Conservation (phyloP, 169 alveolate species). For the Plasmodium vinckei region DNA sequence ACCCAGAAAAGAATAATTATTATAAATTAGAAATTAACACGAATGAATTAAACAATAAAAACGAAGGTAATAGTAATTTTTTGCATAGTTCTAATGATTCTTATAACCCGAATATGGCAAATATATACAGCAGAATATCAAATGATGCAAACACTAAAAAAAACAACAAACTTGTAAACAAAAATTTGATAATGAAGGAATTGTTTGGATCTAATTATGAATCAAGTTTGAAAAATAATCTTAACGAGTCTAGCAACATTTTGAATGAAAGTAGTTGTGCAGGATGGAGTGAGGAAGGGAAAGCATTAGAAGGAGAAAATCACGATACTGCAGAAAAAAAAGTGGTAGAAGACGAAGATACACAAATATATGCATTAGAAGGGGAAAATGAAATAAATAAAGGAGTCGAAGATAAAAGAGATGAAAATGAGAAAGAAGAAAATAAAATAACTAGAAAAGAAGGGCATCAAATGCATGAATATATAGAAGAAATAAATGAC, state of each 20-base stretch:
- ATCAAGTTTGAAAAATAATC: constrained; percentile 60
- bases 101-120: constrained; percentile 39
- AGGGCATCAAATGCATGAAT: neutral
- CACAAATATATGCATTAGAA: neutral
- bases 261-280: constrained; percentile 6
- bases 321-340: neutral
- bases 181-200: constrained; percentile 74
- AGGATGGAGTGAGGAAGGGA: neutral
- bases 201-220: constrained; percentile 75
- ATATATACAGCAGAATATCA: constrained; percentile 58
- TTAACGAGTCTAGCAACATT: constrained; percentile 47
- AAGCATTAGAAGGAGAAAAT: constrained; percentile 4
- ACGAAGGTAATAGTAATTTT: constrained; percentile 21
- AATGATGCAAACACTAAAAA: constrained; percentile 10
- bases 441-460: neutral
- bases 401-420: constrained; percentile 2
- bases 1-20: neutral
- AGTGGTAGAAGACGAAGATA: neutral
- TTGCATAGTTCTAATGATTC: constrained; percentile 55
- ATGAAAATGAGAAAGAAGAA: neutral
- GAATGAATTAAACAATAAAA: constrained; percentile 1
- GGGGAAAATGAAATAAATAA: neutral
- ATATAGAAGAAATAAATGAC: neutral
- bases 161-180: constrained; percentile 59
- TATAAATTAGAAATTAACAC: constrained; percentile 4